These are phyloP conservation scores for Eruca vesicaria DNA, from an alignment of 441 rosid genomes.

Conservation along the genomic window DNA sequence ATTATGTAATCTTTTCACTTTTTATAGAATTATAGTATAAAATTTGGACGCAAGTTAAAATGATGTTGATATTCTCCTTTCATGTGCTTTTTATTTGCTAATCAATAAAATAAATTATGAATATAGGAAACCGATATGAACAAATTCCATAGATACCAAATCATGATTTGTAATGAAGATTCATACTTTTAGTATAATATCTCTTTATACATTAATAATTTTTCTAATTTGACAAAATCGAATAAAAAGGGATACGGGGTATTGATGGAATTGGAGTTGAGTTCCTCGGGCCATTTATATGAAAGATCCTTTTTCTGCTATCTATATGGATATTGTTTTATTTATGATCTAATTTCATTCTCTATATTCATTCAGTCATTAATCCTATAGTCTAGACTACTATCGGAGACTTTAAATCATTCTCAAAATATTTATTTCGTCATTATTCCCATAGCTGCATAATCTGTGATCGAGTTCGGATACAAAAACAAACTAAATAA, in stretches of 20 bases:
- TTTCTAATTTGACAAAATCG: background rate
- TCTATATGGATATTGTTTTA: constrained; percentile 26
- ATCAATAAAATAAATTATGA: background rate
- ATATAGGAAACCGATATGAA: background rate
- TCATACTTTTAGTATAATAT: background rate
- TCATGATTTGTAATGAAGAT: constrained; percentile 6
- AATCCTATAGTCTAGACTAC: too few relatives aligned
- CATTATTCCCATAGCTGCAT: background rate
- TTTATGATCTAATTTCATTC: background rate
- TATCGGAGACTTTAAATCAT: too few relatives aligned
- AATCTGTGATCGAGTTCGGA: background rate
- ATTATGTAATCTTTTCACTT: constrained; percentile 52
- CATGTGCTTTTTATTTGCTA: background rate
- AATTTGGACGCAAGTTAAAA: background rate
- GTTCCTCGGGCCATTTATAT: constrained; percentile 12
- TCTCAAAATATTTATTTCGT: background rate
- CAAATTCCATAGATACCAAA: constrained; percentile 11
- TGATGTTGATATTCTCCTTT: background rate
- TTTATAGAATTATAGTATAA: constrained; percentile 4
- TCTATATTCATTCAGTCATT: background rate
- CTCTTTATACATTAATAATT: background rate
- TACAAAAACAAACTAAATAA: constrained; percentile 1
- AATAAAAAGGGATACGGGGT: background rate
- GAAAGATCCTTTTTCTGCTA: constrained; percentile 6
- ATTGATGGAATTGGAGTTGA: constrained; percentile 15